phyloP scores from a whole-genome alignment of 2,329 filamentous ascomycete genomes.

The Fusarium equiseti region DNA sequence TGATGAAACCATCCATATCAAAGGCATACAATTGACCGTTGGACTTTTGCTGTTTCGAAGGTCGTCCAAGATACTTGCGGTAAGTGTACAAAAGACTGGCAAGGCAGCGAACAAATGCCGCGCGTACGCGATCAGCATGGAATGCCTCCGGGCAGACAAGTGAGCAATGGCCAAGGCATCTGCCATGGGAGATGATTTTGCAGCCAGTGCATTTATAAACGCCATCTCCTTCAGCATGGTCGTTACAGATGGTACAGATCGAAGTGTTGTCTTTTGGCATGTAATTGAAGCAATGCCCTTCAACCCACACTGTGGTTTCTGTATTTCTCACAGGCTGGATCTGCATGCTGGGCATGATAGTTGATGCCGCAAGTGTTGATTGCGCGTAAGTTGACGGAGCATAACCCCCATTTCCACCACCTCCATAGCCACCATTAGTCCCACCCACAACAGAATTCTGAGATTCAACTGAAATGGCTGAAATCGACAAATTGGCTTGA shows the following conservation, averaged over 20 bases:
- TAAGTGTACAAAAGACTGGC: conserved; percentile 76
- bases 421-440: conserved; percentile 25
- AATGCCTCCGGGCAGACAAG: conserved; percentile 74
- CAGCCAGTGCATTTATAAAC: conserved; percentile 81
- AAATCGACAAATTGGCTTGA: conserved; percentile 69
- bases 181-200: conserved; percentile 66
- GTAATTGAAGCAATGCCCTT: conserved; percentile 84
- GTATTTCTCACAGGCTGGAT: conserved; percentile 83
- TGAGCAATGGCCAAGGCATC: conserved; percentile 72
- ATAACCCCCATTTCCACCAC: conserved; percentile 67
- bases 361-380: conserved; percentile 87
- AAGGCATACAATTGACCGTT: conserved; percentile 72
- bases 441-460: conserved; percentile 74
- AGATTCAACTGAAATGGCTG: conserved; percentile 70
- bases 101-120: conserved; percentile 73
- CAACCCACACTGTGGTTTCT: conserved; percentile 84
- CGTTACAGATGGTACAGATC: conserved; percentile 80
- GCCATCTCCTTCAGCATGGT: conserved; percentile 77
- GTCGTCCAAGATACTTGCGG: conserved; percentile 71
- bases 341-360: conserved; percentile 87
- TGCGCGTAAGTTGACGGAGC: conserved; percentile 87
- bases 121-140: conserved; percentile 70
- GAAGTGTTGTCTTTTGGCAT: conserved; percentile 68
- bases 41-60: conserved; percentile 70
- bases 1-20: conserved; percentile 74